A percentile compares a stretch with the other conserved stretches of the same genome.
Conservation (phyloP, 2,329 filamentous ascomycete genomes). For the Botrytis hyacinthi region DNA sequence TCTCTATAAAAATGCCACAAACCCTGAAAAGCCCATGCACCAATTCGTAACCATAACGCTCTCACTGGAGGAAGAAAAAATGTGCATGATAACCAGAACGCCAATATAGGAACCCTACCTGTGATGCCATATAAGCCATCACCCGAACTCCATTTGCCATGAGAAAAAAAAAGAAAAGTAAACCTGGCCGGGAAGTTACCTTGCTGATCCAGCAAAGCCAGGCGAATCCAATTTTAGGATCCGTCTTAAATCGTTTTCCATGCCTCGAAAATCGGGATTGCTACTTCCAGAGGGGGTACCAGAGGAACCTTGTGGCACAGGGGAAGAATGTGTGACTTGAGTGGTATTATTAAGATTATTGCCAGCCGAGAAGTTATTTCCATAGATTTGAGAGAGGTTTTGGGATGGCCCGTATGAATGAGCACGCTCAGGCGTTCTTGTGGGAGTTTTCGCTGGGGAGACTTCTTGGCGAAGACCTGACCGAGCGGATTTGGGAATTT, state of each 20-base stretch:
- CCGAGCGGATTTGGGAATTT: conserved; percentile 27
- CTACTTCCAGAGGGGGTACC: conserved; percentile 28
- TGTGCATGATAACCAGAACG: conserved; percentile 16
- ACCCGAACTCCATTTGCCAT: conserved; percentile 17
- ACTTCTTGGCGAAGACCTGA: conserved; percentile 40
- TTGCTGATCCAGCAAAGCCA: conserved; percentile 20
- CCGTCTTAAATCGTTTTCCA: conserved; percentile 39
- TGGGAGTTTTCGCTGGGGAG: conserved; percentile 35
- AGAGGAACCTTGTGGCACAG: conserved; percentile 24
- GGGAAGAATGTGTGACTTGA: conserved; percentile 26
- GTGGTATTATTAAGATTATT: conserved; percentile 24
- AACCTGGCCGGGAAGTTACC: not conserved
- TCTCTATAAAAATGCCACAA: conserved; percentile 20
- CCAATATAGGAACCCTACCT: not conserved
- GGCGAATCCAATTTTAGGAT: conserved; percentile 37
- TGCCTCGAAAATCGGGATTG: conserved; percentile 34
- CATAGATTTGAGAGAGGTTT: conserved; percentile 29
- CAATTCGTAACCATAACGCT: conserved; percentile 17
- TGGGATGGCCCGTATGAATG: conserved; percentile 27
- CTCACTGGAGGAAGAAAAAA: conserved; percentile 16
- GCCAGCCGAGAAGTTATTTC: conserved; percentile 24
- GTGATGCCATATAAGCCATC: conserved; percentile 12
- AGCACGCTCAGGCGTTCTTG: conserved; percentile 31
- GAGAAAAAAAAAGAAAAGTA: not conserved
- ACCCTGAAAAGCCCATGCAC: conserved; percentile 14